A percentile compares a stretch with the other conserved stretches of the same genome.
Conservation (phyloP, 768 basidiomycete genomes). For the Russula abietina region DNA sequence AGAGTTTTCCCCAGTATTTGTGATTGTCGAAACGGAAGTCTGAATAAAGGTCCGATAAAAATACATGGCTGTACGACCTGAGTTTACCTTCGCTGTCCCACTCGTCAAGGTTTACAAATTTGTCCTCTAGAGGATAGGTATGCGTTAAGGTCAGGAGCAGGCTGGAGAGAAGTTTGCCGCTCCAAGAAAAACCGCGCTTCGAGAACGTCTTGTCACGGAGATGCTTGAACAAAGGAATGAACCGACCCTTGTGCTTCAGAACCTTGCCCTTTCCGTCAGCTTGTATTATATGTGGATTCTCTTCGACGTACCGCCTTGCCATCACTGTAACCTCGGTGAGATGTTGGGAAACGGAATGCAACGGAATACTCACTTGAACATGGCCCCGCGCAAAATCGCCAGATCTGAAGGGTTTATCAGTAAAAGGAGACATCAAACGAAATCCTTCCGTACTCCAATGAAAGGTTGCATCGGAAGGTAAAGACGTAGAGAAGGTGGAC, state of each 20-base stretch:
- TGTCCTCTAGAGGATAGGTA: slow-evolving; percentile 75
- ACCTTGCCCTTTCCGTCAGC: slow-evolving; percentile 39
- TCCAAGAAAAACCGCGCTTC: slow-evolving; percentile 79
- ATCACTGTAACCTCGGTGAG: slow-evolving; percentile 32
- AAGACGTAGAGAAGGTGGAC: slow-evolving; percentile 51
- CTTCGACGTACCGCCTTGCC: slow-evolving; percentile 48
- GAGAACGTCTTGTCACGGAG: slow-evolving; percentile 68
- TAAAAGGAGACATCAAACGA: neutral
- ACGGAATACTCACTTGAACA: slow-evolving; percentile 60
- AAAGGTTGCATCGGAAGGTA: slow-evolving; percentile 77
- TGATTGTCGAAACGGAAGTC: slow-evolving; percentile 69
- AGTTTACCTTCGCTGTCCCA: slow-evolving; percentile 63
- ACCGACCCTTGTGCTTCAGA: slow-evolving; percentile 54
- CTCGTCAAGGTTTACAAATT: slow-evolving; percentile 71
- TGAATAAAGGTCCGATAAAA: slow-evolving; percentile 28
- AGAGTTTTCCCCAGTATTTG: slow-evolving; percentile 75
- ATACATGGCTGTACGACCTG: neutral
- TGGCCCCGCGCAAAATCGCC: slow-evolving; percentile 70
- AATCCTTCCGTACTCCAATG: slow-evolving; percentile 65
- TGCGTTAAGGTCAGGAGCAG: slow-evolving; percentile 69
- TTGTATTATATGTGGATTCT: neutral
- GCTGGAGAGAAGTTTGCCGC: slow-evolving; percentile 69
- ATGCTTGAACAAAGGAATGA: slow-evolving; percentile 53
- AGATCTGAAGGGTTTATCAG: slow-evolving; percentile 44
- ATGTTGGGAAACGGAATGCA: neutral